These are phyloP conservation scores for Garcileccinum viscosum DNA, from an alignment of 1,284 basidiomycete species.

Conservation along the genomic window DNA sequence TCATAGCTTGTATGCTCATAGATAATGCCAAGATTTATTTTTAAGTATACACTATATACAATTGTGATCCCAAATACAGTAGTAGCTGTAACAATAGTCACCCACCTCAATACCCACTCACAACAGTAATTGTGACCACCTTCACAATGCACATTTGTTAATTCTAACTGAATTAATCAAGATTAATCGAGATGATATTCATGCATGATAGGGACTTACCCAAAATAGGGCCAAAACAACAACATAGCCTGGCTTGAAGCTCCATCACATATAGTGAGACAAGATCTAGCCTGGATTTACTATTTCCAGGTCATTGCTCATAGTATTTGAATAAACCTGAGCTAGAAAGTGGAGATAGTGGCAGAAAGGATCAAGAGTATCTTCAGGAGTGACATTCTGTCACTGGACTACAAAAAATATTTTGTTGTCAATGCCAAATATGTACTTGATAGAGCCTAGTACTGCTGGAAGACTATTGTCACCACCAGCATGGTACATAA, in stretches of 20 bases:
- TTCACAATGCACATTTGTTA: too few relatives aligned
- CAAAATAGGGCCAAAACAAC: not conserved
- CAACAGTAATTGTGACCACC: too few relatives aligned
- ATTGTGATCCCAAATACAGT: too few relatives aligned
- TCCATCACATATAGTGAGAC: not conserved
- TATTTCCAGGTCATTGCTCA: not conserved
- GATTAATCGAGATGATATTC: not conserved
- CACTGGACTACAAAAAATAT: slow-evolving; percentile 5
- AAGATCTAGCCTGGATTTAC: not conserved
- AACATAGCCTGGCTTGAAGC: not conserved
- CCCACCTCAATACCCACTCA: too few relatives aligned
- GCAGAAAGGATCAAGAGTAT: not conserved
- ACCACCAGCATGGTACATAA: not conserved
- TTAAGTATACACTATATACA: too few relatives aligned
- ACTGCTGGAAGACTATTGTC: not conserved
- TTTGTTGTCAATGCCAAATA: slow-evolving; percentile 1
- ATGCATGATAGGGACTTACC: not conserved
- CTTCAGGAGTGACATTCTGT: not conserved
- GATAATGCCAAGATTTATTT: too few relatives aligned
- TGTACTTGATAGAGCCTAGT: slow-evolving; percentile 13
- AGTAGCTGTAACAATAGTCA: too few relatives aligned
- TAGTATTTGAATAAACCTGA: not conserved
- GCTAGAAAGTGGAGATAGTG: not conserved
- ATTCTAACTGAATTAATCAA: too few relatives aligned
- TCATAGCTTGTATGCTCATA: too few relatives aligned